A percentile compares a stretch with the other conserved stretches of the same genome.
Evolutionary conservation across 192 early-diverging fungal species (phyloP).

Genomic region (Umbelopsis isabellina): DNA sequence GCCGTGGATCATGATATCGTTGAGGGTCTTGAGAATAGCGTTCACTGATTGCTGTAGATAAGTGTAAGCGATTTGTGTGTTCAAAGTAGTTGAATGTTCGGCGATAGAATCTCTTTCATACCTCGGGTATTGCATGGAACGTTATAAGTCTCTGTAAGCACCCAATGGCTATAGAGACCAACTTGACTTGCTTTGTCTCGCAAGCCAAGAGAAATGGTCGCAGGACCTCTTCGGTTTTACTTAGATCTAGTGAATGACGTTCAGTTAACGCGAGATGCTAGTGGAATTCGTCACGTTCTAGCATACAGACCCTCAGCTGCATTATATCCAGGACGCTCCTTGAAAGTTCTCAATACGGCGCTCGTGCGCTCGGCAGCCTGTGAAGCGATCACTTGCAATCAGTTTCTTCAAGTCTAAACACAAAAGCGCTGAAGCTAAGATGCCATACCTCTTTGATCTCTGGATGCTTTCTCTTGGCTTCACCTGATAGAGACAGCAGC

Average conservation of each 20-base stretch:
- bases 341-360: constrained; percentile 58
- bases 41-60: constrained; percentile 50
- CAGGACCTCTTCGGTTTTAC: constrained; percentile 78
- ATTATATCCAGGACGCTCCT: constrained; percentile 53
- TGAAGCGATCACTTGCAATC: constrained; percentile 14
- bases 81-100: not conserved
- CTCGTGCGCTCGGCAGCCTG: constrained; percentile 71
- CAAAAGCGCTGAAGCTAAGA: not conserved
- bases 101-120: constrained; percentile 19
- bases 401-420: not conserved
- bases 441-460: constrained; percentile 92
- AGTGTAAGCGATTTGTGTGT: not conserved
- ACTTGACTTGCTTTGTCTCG: constrained; percentile 81
- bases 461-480: constrained; percentile 86
- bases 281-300: not conserved
- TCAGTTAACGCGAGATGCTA: not conserved
- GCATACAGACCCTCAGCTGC: constrained; percentile 45
- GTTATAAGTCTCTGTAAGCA: constrained; percentile 82
- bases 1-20: constrained; percentile 65
- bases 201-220: constrained; percentile 87
- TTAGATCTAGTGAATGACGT: constrained; percentile 53
- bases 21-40: constrained; percentile 69
- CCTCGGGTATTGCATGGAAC: constrained; percentile 75
- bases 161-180: constrained; percentile 80
- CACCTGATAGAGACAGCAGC: constrained; percentile 81